phyloP scores from a whole-genome alignment of 2,329 filamentous ascomycete genomes.

The Rasamsonia emersonii region DNA sequence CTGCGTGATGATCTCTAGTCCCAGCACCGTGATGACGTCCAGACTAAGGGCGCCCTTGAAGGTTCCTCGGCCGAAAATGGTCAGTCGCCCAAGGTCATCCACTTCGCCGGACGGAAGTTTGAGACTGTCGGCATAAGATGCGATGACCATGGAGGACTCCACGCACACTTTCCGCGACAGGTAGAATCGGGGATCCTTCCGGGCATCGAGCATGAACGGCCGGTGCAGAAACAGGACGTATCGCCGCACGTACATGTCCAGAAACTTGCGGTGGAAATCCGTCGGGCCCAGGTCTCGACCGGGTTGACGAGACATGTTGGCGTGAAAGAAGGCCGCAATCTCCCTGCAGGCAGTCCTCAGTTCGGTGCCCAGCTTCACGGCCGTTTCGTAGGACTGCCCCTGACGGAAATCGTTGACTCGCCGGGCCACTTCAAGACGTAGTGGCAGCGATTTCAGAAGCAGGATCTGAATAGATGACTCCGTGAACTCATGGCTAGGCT shows the following conservation, averaged over 20 bases:
- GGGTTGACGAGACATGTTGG: constrained; percentile 10
- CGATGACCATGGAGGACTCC: constrained; percentile 13
- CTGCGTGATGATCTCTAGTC: constrained; percentile 16
- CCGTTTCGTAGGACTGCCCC: neutral
- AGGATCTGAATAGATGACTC: constrained; percentile 13
- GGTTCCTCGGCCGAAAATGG: constrained; percentile 10
- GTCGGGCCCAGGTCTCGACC: too few relatives aligned
- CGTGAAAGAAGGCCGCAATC: neutral
- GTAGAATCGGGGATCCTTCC: constrained; percentile 11
- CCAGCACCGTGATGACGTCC: constrained; percentile 14
- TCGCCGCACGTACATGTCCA: constrained; percentile 11
- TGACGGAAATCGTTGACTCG: neutral
- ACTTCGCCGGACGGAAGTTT: constrained; percentile 6
- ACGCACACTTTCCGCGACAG: constrained; percentile 12
- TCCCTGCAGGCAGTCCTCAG: neutral
- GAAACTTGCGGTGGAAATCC: constrained; percentile 11
- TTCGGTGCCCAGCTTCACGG: neutral
- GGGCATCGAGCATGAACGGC: constrained; percentile 11
- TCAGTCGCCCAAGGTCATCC: constrained; percentile 11
- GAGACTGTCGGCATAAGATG: constrained; percentile 12
- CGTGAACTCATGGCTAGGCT: constrained; percentile 21
- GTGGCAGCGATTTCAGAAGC: neutral
- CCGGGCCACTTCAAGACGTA: neutral
- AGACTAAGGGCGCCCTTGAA: constrained; percentile 16
- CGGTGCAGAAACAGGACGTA: constrained; percentile 12